A percentile compares a stretch with the other conserved stretches of the same genome.
These are phyloP conservation scores for Arthrobotrys sinensis DNA, from an alignment of 2,329 filamentous ascomycete species.

Conservation along the genomic window DNA sequence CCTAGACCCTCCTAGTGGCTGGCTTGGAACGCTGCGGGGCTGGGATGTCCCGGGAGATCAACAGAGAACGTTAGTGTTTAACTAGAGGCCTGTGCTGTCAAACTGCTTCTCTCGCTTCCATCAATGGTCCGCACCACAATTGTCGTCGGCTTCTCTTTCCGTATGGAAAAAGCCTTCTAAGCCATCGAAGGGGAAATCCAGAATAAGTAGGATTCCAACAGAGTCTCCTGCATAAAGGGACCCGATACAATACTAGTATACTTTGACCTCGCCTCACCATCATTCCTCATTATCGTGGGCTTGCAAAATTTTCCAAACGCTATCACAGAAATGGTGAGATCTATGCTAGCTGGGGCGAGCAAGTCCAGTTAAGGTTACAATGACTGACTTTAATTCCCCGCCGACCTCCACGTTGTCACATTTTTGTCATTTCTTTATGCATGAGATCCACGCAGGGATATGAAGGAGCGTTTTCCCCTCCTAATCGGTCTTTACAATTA, in stretches of 20 bases:
- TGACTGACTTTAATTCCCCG: slow-evolving; percentile 17
- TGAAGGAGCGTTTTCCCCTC: slow-evolving; percentile 14
- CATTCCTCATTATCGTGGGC: slow-evolving; percentile 16
- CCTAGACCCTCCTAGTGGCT: slow-evolving; percentile 22
- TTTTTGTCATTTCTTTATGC: slow-evolving; percentile 40
- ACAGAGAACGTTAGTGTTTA: slow-evolving; percentile 39
- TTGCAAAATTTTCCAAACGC: slow-evolving; percentile 35
- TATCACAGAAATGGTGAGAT: slow-evolving; percentile 31
- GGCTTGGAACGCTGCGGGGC: slow-evolving; percentile 39
- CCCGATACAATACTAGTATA: neutral
- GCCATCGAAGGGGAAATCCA: slow-evolving; percentile 24
- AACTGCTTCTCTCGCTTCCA: slow-evolving; percentile 45
- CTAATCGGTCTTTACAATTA: slow-evolving; percentile 25
- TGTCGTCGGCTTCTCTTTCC: slow-evolving; percentile 57
- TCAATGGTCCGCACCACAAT: slow-evolving; percentile 42
- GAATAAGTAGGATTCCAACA: slow-evolving; percentile 7
- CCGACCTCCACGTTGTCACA: slow-evolving; percentile 20
- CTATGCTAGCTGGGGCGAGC: neutral
- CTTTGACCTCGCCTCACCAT: neutral
- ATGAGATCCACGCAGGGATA: slow-evolving; percentile 34
- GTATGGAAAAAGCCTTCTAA: slow-evolving; percentile 37
- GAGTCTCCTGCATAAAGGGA: slow-evolving; percentile 20
- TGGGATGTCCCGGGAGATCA: slow-evolving; percentile 59
- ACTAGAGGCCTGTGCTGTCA: slow-evolving; percentile 44
- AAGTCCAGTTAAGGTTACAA: neutral